Conservation (phyloP, 1,284 basidiomycete species). For the Vanrija pseudolonga region DNA sequence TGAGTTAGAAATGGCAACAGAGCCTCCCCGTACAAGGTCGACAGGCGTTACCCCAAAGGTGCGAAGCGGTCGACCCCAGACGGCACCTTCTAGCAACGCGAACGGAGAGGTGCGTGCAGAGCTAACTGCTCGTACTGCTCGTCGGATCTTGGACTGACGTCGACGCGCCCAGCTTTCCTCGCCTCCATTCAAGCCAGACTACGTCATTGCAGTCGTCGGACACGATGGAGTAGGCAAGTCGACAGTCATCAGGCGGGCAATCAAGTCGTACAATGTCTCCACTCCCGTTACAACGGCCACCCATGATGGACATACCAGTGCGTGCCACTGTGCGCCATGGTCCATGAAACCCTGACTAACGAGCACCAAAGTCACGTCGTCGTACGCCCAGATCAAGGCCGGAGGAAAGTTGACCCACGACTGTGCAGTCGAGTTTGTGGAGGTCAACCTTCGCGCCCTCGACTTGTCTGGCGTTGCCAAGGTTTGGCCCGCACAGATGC, state of each 20-base stretch:
- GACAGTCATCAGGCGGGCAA: conserved; percentile 38
- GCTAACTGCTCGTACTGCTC: too few relatives aligned
- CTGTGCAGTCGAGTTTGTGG: conserved; percentile 41
- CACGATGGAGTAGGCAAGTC: conserved; percentile 43
- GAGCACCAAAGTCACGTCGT: conserved; percentile 30
- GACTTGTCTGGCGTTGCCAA: conserved; percentile 11
- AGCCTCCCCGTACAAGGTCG: neutral
- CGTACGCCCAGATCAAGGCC: conserved; percentile 33
- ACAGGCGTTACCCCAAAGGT: neutral
- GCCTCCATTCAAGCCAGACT: conserved; percentile 16
- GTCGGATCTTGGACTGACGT: neutral
- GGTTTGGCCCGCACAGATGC: conserved; percentile 30
- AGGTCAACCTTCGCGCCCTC: conserved; percentile 35
- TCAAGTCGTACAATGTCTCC: conserved; percentile 39
- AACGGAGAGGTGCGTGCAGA: neutral
- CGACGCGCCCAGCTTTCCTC: neutral
- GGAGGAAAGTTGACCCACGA: conserved; percentile 32
- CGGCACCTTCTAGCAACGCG: neutral
- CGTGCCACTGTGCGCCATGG: conserved; percentile 2
- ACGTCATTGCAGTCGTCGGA: conserved; percentile 44
- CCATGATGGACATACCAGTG: conserved; percentile 20
- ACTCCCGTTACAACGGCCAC: conserved; percentile 19
- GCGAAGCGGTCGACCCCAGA: neutral
- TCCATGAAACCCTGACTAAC: conserved; percentile 1
- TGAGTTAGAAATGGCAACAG: conserved; percentile 8